phyloP scores from a whole-genome alignment of 768 basidiomycete genomes.

The Pulveroboletus sp. region DNA sequence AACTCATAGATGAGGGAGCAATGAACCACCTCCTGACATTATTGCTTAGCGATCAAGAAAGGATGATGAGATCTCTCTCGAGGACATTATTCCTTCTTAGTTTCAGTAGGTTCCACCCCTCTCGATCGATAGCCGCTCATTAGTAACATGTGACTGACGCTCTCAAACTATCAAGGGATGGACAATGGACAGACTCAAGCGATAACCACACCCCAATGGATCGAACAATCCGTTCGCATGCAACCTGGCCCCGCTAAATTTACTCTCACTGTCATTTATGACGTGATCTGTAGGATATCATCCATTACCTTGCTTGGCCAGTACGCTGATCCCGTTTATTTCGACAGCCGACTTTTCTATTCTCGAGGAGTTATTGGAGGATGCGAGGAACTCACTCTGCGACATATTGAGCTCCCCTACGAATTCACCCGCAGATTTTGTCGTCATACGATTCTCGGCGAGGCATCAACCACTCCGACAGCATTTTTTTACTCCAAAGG shows the following conservation, averaged over 20 bases:
- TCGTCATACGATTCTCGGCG: not conserved
- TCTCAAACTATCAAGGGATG: not conserved
- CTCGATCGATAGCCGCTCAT: not conserved
- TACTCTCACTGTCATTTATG: not conserved
- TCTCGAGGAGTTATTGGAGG: not conserved
- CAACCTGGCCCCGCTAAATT: not conserved
- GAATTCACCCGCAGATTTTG: not conserved
- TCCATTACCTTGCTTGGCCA: not conserved
- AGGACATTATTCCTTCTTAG: not conserved
- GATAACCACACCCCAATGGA: not conserved
- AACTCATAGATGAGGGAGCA: not conserved
- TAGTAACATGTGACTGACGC: not conserved
- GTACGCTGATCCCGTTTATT: not conserved
- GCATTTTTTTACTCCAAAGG: not conserved
- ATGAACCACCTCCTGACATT: not conserved
- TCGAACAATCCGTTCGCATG: not conserved
- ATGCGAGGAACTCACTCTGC: not conserved
- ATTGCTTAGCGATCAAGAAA: not conserved
- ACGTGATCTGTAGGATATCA: not conserved
- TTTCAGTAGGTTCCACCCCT: not conserved
- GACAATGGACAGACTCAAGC: not conserved
- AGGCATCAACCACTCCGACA: not conserved
- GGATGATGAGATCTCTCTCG: not conserved
- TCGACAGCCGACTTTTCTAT: not conserved
- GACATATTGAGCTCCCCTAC: not conserved